Conservation (phyloP, 2,329 filamentous ascomycete species). For the Fusarium oxysporum region DNA sequence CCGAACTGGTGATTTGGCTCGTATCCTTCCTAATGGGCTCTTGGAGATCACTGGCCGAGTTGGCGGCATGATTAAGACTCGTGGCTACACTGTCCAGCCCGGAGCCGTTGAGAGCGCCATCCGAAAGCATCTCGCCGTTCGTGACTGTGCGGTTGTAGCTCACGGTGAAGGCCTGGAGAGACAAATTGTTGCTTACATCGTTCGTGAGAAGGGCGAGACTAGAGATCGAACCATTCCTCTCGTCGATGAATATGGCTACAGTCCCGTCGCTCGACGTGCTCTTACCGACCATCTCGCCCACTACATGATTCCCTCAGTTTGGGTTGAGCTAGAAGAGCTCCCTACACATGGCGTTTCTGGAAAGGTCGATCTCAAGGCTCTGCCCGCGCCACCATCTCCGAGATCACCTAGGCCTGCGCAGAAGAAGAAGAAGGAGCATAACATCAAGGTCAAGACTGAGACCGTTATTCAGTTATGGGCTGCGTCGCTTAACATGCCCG, state of each 20-base stretch:
- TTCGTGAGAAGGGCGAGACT: conserved; percentile 71
- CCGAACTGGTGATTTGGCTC: conserved; percentile 77
- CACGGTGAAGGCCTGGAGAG: conserved; percentile 80
- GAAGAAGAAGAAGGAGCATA: conserved; percentile 60
- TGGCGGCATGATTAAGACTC: conserved; percentile 83
- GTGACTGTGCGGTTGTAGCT: conserved; percentile 77
- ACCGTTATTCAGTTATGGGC: conserved; percentile 80
- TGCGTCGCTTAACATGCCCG: conserved; percentile 73
- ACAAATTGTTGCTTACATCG: conserved; percentile 81
- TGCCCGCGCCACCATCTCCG: conserved; percentile 72
- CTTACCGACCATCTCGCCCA: conserved; percentile 77
- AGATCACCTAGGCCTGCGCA: conserved; percentile 55
- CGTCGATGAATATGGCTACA: conserved; percentile 78
- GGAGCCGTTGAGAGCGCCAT: conserved; percentile 81
- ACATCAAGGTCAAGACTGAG: conserved; percentile 74
- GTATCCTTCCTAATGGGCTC: conserved; percentile 73
- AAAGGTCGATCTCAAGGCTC: conserved; percentile 78
- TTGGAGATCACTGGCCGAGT: conserved; percentile 82
- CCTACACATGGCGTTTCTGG: conserved; percentile 84
- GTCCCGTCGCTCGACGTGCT: conserved; percentile 73
- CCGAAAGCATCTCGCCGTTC: conserved; percentile 75
- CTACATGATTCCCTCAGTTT: conserved; percentile 85
- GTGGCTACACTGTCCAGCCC: conserved; percentile 82
- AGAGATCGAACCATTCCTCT: conserved; percentile 70
- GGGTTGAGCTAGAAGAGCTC: conserved; percentile 77